Evolutionary conservation across 2,329 filamentous ascomycete species (phyloP).

Genomic region (Fusarium sp.): DNA sequence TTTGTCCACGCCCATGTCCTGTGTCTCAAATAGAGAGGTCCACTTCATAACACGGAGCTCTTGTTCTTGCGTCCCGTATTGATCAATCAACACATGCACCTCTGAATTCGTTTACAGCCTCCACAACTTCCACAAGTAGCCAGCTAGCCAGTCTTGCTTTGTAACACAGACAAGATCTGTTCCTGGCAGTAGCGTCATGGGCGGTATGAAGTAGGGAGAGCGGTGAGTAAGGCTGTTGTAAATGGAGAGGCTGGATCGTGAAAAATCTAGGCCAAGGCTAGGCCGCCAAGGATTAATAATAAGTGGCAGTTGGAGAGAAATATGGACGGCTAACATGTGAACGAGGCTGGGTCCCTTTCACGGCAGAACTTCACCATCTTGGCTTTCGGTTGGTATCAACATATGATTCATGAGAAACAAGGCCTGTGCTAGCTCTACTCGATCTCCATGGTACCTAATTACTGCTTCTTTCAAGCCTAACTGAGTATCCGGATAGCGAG

Average conservation of each 20-base stretch:
- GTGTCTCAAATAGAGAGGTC: not conserved
- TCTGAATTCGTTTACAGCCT: slow-evolving; percentile 3
- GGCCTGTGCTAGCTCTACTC: not conserved
- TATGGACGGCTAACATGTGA: not conserved
- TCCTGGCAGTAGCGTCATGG: slow-evolving; percentile 10
- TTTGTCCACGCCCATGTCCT: not conserved
- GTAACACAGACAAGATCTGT: slow-evolving; percentile 13
- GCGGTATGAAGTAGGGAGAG: not conserved
- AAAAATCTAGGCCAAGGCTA: not conserved
- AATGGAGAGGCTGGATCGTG: slow-evolving; percentile 23
- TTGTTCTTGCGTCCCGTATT: slow-evolving; percentile 27
- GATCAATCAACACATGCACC: slow-evolving; percentile 23
- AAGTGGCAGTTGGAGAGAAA: not conserved
- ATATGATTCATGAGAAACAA: not conserved
- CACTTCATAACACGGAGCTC: slow-evolving; percentile 2
- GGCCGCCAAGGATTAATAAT: not conserved
- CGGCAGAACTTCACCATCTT: not conserved
- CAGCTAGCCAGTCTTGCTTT: slow-evolving; percentile 3
- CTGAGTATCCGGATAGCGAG: not conserved
- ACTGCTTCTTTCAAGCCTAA: not conserved
- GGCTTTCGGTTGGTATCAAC: not conserved
- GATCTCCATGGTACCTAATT: not conserved
- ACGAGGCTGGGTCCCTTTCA: not conserved
- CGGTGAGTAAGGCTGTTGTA: slow-evolving; percentile 20
- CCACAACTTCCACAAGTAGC: slow-evolving; percentile 24